Evolutionary conservation across 176 grass and related monocot species (phyloP).

Genomic region (Carex parvula): DNA sequence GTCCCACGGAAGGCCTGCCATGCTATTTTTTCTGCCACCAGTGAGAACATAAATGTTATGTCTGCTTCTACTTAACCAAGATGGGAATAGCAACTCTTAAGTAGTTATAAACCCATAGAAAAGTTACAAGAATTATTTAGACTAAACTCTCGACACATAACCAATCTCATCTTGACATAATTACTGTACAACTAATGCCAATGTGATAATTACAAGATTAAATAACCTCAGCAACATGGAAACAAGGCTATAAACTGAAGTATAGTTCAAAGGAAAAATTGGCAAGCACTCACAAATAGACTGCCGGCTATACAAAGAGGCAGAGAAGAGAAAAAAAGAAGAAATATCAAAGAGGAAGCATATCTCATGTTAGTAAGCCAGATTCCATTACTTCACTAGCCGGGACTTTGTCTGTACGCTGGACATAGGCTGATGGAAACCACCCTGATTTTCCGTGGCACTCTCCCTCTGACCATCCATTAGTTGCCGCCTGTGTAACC

Average conservation of each 20-base stretch:
- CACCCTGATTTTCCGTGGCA: conserved; percentile 85
- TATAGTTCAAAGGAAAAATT: conserved; percentile 9
- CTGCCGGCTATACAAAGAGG: conserved; percentile 35
- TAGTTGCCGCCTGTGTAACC: conserved; percentile 49
- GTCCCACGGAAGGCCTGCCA: background rate
- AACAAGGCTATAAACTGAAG: background rate
- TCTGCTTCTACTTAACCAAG: background rate
- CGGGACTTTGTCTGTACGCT: conserved; percentile 67
- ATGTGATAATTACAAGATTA: conserved; percentile 7
- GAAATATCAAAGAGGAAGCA: conserved; percentile 16
- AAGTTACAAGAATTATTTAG: background rate
- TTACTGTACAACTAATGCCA: conserved; percentile 16
- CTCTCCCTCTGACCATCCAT: conserved; percentile 97
- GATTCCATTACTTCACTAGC: conserved; percentile 74
- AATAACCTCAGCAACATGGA: background rate
- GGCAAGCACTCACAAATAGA: conserved; percentile 13
- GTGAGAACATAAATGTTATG: background rate
- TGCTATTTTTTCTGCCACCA: background rate
- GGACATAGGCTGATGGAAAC: conserved; percentile 95
- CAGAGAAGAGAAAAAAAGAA: conserved; percentile 36
- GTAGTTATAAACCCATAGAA: background rate
- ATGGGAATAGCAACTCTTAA: background rate
- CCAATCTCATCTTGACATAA: background rate
- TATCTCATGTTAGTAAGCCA: conserved; percentile 34
- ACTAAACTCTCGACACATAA: background rate